Evolutionary conservation across 768 basidiomycete genomes (phyloP).

Genomic region (Hypholoma sublateritium): DNA sequence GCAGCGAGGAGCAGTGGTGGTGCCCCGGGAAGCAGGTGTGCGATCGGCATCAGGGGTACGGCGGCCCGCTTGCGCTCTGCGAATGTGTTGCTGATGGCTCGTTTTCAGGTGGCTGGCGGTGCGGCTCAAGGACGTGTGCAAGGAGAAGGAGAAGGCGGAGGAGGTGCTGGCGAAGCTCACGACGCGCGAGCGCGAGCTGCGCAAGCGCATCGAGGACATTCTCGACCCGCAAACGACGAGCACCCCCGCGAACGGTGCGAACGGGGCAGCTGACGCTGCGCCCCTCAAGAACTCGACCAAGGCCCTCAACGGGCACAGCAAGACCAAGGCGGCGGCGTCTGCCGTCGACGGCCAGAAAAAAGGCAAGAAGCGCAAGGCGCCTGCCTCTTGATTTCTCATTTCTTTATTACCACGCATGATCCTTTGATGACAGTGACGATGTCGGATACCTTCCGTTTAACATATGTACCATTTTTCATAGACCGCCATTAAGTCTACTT

Average conservation of each 20-base stretch:
- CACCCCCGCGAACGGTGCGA: constrained; percentile 5
- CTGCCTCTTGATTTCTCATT: constrained; percentile 26
- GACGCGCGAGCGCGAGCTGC: constrained; percentile 74
- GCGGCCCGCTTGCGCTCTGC: constrained; percentile 1
- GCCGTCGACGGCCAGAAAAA: constrained; percentile 51
- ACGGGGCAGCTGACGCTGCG: constrained; percentile 27
- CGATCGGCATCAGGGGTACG: constrained; percentile 76
- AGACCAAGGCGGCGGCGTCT: constrained; percentile 36
- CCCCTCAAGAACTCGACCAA: constrained; percentile 37
- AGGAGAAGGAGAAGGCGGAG: constrained; percentile 77
- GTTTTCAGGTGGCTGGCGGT: constrained; percentile 73
- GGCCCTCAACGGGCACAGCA: constrained; percentile 47
- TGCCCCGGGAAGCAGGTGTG: constrained; percentile 75
- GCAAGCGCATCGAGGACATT: constrained; percentile 75
- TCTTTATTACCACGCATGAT: constrained; percentile 13
- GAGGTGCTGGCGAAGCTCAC: constrained; percentile 66
- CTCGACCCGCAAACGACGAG: constrained; percentile 46
- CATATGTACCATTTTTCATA: constrained; percentile 5
- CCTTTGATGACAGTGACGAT: constrained; percentile 10
- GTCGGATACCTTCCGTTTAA: constrained; percentile 1
- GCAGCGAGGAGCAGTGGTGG: constrained; percentile 68
- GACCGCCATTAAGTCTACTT: background rate
- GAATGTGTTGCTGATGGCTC: constrained; percentile 5
- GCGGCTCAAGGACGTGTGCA: constrained; percentile 66
- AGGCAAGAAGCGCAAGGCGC: constrained; percentile 56